Conservation (phyloP, 2,329 filamentous ascomycete species). For the Aspergillus terreus region DNA sequence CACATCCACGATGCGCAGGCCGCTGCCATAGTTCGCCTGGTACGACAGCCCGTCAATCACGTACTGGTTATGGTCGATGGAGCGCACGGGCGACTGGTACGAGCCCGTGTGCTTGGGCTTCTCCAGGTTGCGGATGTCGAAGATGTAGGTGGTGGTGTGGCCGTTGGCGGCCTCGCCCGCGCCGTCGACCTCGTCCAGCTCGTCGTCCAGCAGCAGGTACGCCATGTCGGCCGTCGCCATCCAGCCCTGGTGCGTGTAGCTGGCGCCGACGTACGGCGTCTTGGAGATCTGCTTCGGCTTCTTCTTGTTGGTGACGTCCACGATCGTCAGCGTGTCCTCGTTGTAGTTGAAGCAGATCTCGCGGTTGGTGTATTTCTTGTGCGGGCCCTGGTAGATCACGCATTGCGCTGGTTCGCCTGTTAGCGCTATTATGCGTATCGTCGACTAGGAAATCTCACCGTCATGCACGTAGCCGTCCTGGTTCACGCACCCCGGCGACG, state of each 20-base stretch:
- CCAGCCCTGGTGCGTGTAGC: conserved; percentile 19
- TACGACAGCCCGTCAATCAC: conserved; percentile 16
- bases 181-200: conserved; percentile 15
- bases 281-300: conserved; percentile 15
- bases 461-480: conserved; percentile 19
- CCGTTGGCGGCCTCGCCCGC: conserved; percentile 16
- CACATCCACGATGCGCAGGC: conserved; percentile 16
- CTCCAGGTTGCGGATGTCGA: conserved; percentile 13
- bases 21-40: conserved; percentile 17
- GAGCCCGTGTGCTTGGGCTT: conserved; percentile 14
- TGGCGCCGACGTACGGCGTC: conserved; percentile 15
- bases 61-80: conserved; percentile 20
- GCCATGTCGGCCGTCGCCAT: conserved; percentile 9
- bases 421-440: not conserved
- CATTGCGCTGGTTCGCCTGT: conserved; percentile 11
- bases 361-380: conserved; percentile 10
- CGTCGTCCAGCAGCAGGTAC: conserved; percentile 17
- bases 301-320: conserved; percentile 14
- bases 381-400: conserved; percentile 15
- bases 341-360: conserved; percentile 22
- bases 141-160: conserved; percentile 19
- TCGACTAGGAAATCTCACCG: conserved; percentile 2
- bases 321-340: conserved; percentile 17
- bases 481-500: conserved; percentile 14
- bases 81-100: conserved; percentile 16